Conservation (phyloP, 2,329 filamentous ascomycete species). For the Trichophyton schoenleinii region DNA sequence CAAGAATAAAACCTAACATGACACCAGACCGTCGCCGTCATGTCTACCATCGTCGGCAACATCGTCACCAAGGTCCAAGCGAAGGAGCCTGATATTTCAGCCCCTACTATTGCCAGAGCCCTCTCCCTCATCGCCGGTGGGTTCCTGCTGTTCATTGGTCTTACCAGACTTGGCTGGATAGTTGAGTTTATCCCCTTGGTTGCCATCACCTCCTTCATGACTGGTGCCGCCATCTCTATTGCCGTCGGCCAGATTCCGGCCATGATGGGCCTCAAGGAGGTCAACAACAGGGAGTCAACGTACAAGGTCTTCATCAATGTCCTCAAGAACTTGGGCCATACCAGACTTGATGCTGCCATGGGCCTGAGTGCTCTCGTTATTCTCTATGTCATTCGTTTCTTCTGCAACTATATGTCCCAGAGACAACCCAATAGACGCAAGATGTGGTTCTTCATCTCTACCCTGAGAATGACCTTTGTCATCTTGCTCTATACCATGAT, state of each 20-base stretch:
- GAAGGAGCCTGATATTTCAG: slow-evolving; percentile 37
- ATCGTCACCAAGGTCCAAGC: slow-evolving; percentile 45
- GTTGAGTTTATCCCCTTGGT: slow-evolving; percentile 55
- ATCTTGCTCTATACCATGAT: slow-evolving; percentile 52
- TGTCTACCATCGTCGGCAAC: slow-evolving; percentile 50
- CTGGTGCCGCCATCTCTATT: slow-evolving; percentile 53
- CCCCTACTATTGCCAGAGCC: slow-evolving; percentile 47
- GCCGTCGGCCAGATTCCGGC: slow-evolving; percentile 52
- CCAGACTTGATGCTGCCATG: slow-evolving; percentile 47
- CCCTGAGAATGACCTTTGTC: slow-evolving; percentile 48
- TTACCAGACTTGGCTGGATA: slow-evolving; percentile 52
- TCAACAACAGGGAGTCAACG: slow-evolving; percentile 40
- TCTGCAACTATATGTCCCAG: slow-evolving; percentile 34
- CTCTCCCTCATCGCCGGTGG: slow-evolving; percentile 53
- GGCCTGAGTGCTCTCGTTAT: slow-evolving; percentile 47
- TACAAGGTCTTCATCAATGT: slow-evolving; percentile 45
- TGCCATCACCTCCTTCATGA: slow-evolving; percentile 53
- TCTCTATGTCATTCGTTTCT: slow-evolving; percentile 44
- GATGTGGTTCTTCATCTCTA: slow-evolving; percentile 46
- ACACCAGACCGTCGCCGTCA: slow-evolving; percentile 45
- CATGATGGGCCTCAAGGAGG: slow-evolving; percentile 43
- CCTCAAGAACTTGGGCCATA: slow-evolving; percentile 43
- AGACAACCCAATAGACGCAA: slow-evolving; percentile 48
- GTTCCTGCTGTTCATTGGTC: slow-evolving; percentile 46
- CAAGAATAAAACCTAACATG: background rate